These are phyloP conservation scores for Phytophthora niederhauseri DNA, from an alignment of 352 stramenopile species.

Conservation along the genomic window DNA sequence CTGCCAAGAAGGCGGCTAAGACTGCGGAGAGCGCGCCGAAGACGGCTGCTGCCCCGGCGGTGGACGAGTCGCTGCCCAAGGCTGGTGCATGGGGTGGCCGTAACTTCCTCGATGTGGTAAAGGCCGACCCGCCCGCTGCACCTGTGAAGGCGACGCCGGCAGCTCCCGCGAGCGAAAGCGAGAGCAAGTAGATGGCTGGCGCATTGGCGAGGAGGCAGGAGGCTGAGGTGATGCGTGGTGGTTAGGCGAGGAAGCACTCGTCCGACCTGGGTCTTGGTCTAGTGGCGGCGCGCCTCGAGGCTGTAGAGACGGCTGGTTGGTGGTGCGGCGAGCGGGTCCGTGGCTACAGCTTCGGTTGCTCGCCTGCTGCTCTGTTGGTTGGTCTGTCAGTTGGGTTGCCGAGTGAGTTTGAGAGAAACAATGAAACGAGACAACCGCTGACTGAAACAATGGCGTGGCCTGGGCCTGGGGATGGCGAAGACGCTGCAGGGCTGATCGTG, in stretches of 20 bases:
- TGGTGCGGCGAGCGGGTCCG: slow-evolving; percentile 7
- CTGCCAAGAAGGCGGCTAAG: slow-evolving; percentile 50
- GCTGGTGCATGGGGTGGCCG: slow-evolving; percentile 78
- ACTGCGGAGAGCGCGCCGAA: slow-evolving; percentile 30
- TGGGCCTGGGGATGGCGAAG: slow-evolving; percentile 25
- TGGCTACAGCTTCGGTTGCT: slow-evolving; percentile 13
- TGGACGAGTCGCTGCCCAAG: slow-evolving; percentile 62
- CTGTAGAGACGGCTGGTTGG: slow-evolving; percentile 10
- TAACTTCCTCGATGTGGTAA: slow-evolving; percentile 87
- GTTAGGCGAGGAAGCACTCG: slow-evolving; percentile 32
- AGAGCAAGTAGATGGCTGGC: slow-evolving; percentile 49
- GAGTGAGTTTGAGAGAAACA: slow-evolving; percentile 41
- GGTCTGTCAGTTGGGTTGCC: slow-evolving; percentile 32
- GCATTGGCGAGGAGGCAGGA: slow-evolving; percentile 25
- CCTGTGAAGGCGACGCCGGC: slow-evolving; percentile 38
- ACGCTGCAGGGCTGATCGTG: slow-evolving; percentile 17
- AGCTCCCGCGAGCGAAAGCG: slow-evolving; percentile 45
- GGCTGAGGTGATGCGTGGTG: slow-evolving; percentile 26
- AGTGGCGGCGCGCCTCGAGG: slow-evolving; percentile 13
- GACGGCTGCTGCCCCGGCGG: slow-evolving; percentile 26
- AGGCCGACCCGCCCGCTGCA: slow-evolving; percentile 62
- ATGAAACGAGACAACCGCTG: slow-evolving; percentile 35
- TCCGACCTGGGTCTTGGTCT: slow-evolving; percentile 25
- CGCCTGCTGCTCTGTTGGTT: slow-evolving; percentile 26
- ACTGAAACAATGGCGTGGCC: slow-evolving; percentile 29